These are phyloP conservation scores for Lomentospora prolificans DNA, from an alignment of 2,329 filamentous ascomycete species.

Conservation along the genomic window DNA sequence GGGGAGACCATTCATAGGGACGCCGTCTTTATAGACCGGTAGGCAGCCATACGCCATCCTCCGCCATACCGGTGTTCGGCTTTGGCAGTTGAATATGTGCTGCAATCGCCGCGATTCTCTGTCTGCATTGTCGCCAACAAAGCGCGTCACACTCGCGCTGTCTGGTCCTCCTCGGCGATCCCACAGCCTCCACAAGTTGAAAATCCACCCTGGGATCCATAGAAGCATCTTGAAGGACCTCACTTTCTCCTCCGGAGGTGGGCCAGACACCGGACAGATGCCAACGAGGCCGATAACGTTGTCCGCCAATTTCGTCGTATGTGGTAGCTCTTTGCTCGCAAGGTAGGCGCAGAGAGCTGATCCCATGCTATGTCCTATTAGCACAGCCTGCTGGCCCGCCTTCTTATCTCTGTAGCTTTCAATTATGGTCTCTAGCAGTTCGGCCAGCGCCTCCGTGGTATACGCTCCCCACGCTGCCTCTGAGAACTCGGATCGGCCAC, in stretches of 20 bases:
- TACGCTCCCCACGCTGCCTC: slow-evolving; percentile 70
- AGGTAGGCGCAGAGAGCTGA: slow-evolving; percentile 67
- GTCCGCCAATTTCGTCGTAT: slow-evolving; percentile 42
- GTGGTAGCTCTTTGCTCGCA: slow-evolving; percentile 34
- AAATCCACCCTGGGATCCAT: slow-evolving; percentile 59
- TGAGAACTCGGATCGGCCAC: slow-evolving; percentile 68
- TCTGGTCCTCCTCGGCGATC: slow-evolving; percentile 70
- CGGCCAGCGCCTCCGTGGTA: slow-evolving; percentile 61
- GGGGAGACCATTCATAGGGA: slow-evolving; percentile 54
- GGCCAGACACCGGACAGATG: slow-evolving; percentile 66
- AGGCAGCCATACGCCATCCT: slow-evolving; percentile 68
- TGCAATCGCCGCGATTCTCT: slow-evolving; percentile 58
- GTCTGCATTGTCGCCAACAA: slow-evolving; percentile 60
- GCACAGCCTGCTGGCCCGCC: slow-evolving; percentile 59
- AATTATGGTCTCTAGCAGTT: slow-evolving; percentile 67
- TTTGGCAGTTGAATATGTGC: slow-evolving; percentile 71
- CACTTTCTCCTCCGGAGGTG: slow-evolving; percentile 39
- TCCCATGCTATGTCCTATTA: slow-evolving; percentile 88
- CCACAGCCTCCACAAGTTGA: slow-evolving; percentile 67
- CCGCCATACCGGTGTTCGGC: slow-evolving; percentile 70
- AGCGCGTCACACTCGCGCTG: slow-evolving; percentile 69
- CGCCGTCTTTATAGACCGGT: slow-evolving; percentile 45
- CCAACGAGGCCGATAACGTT: slow-evolving; percentile 68
- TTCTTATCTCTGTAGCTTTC: slow-evolving; percentile 59
- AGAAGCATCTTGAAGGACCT: slow-evolving; percentile 46